Conservation (phyloP, 495 filamentous ascomycete genomes). For the Tuber calosporum region DNA sequence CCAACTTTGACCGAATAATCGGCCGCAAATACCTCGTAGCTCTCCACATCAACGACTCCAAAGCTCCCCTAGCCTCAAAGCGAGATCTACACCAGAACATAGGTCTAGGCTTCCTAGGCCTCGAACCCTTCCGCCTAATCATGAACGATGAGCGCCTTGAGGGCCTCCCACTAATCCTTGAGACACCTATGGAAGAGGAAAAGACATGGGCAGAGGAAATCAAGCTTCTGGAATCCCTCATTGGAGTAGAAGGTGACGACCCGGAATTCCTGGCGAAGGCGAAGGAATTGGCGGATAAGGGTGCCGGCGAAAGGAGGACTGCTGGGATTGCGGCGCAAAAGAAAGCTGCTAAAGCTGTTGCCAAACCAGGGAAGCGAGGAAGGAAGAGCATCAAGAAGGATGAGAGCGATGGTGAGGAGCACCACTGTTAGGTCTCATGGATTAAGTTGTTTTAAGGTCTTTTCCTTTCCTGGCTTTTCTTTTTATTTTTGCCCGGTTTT, state of each 20-base stretch:
- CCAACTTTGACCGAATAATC: slow-evolving; percentile 69
- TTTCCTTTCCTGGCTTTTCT: neutral
- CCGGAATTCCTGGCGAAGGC: slow-evolving; percentile 62
- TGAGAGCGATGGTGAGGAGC: slow-evolving; percentile 24
- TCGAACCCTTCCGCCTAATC: slow-evolving; percentile 82
- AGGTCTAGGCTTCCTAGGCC: slow-evolving; percentile 81
- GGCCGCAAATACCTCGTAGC: slow-evolving; percentile 74
- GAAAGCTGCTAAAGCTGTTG: slow-evolving; percentile 54
- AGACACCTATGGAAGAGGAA: slow-evolving; percentile 84
- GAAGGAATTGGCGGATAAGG: slow-evolving; percentile 57
- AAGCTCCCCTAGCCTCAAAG: slow-evolving; percentile 69
- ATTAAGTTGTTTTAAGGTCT: neutral
- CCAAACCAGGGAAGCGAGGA: slow-evolving; percentile 49
- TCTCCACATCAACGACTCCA: slow-evolving; percentile 88
- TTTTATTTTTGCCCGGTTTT: neutral
- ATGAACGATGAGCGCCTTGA: slow-evolving; percentile 75
- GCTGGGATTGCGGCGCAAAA: slow-evolving; percentile 68
- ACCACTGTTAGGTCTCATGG: slow-evolving; percentile 10
- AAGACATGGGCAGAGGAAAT: slow-evolving; percentile 77
- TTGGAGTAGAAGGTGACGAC: slow-evolving; percentile 68
- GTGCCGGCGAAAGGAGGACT: slow-evolving; percentile 62
- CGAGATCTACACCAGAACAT: slow-evolving; percentile 91
- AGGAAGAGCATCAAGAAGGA: slow-evolving; percentile 38
- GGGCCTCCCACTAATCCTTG: slow-evolving; percentile 80
- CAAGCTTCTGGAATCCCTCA: slow-evolving; percentile 78